phyloP scores from a whole-genome alignment of 2,329 filamentous ascomycete genomes.

The Meredithiella fracta region DNA sequence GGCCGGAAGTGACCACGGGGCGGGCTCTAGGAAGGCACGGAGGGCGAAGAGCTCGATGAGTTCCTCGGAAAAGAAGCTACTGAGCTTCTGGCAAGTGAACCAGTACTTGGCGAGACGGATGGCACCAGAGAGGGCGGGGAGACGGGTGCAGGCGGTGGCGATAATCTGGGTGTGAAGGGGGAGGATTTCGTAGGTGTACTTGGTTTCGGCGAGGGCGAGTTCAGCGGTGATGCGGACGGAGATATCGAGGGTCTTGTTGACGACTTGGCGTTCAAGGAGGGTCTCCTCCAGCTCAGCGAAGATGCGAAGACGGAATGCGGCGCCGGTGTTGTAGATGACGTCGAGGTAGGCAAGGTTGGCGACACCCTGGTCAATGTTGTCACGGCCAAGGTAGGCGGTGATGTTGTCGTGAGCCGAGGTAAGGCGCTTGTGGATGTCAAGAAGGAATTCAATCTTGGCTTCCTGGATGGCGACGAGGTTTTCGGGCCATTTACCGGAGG shows the following conservation, averaged over 20 bases:
- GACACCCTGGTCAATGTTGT: constrained; percentile 51
- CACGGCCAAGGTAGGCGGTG: constrained; percentile 58
- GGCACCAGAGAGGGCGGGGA: constrained; percentile 62
- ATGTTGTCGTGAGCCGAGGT: constrained; percentile 42
- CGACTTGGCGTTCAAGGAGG: constrained; percentile 61
- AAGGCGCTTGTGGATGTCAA: constrained; percentile 59
- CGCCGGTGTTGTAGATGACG: constrained; percentile 53
- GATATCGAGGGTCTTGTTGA: constrained; percentile 52
- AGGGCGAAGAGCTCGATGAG: constrained; percentile 70
- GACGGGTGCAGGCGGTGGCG: constrained; percentile 61
- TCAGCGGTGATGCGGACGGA: constrained; percentile 52
- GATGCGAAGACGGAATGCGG: constrained; percentile 70
- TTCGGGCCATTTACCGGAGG: constrained; percentile 85
- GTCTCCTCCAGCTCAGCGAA: constrained; percentile 76
- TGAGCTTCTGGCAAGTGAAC: constrained; percentile 71
- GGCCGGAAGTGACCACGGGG: constrained; percentile 64
- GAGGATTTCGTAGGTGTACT: constrained; percentile 52
- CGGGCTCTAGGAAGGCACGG: constrained; percentile 62
- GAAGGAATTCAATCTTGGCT: constrained; percentile 78
- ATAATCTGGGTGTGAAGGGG: constrained; percentile 72
- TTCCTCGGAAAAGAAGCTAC: constrained; percentile 59
- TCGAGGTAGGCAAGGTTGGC: constrained; percentile 74
- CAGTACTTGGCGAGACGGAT: constrained; percentile 78
- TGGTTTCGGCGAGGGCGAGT: constrained; percentile 51
- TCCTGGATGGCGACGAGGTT: constrained; percentile 80